phyloP scores from a whole-genome alignment of 1,139 yeast genomes.

The Yamadazyma diddensiae region DNA sequence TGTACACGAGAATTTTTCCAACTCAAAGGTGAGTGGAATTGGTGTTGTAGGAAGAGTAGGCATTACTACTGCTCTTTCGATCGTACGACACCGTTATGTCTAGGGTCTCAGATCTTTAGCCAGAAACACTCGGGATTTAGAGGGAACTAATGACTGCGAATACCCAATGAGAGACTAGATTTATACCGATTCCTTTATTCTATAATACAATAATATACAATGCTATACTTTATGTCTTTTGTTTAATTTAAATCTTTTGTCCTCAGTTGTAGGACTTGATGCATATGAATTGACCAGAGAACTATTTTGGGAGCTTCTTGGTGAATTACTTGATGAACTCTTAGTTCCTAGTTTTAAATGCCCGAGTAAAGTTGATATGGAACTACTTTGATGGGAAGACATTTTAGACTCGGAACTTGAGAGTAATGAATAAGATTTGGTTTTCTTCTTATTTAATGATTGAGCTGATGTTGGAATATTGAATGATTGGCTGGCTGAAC shows the following conservation, averaged over 20 bases:
- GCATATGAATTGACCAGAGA: slow-evolving; percentile 6
- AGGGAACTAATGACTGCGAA: no score
- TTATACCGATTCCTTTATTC: no score
- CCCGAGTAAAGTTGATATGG: slow-evolving; percentile 10
- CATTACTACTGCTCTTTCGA: no score
- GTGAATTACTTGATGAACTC: slow-evolving; percentile 4
- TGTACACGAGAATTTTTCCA: no score
- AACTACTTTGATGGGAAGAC: slow-evolving; percentile 1
- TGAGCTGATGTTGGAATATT: neutral
- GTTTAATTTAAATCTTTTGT: slow-evolving; percentile 3
- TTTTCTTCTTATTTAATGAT: slow-evolving; percentile 6
- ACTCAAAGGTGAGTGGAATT: no score
- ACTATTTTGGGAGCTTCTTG: slow-evolving; percentile 1
- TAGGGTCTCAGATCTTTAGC: no score
- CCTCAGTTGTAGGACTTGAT: slow-evolving; percentile 10
- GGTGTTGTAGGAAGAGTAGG: no score
- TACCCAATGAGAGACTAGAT: no score
- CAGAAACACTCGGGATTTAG: no score
- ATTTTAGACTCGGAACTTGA: slow-evolving; percentile 2
- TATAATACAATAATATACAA: slow-evolving; percentile 5
- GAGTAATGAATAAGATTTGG: slow-evolving; percentile 6
- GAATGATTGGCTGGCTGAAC: slow-evolving; percentile 7
- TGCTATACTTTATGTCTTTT: slow-evolving; percentile 4
- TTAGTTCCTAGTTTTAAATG: slow-evolving; percentile 12
- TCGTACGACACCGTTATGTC: no score